These are phyloP conservation scores for Ophiostoma populinum DNA, from an alignment of 2,329 filamentous ascomycete species.

Conservation along the genomic window DNA sequence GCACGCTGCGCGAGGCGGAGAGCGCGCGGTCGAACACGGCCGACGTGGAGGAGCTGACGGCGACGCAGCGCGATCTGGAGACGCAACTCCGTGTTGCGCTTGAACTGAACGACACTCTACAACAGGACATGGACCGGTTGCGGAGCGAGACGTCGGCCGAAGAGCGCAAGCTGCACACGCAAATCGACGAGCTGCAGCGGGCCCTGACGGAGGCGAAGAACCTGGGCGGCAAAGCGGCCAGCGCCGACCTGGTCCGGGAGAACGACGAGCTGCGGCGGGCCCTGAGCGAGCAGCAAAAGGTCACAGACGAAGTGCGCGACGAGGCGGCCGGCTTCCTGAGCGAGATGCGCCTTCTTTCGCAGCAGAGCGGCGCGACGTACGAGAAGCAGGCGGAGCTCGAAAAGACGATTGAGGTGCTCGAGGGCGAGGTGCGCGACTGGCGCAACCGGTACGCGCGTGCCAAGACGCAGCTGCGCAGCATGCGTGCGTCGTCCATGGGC, in stretches of 20 bases:
- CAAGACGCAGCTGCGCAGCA: slow-evolving; percentile 69
- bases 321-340: slow-evolving; percentile 70
- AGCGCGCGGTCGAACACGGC: slow-evolving; percentile 32
- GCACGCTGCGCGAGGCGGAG: slow-evolving; percentile 39
- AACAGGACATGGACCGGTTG: slow-evolving; percentile 60
- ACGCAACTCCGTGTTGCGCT: slow-evolving; percentile 57
- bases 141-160: slow-evolving; percentile 49
- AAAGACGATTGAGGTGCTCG: slow-evolving; percentile 55
- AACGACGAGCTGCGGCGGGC: slow-evolving; percentile 51
- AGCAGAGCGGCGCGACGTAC: slow-evolving; percentile 60
- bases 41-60: slow-evolving; percentile 47
- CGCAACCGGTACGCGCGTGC: slow-evolving; percentile 73
- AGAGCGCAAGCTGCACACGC: slow-evolving; percentile 43
- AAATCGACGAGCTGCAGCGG: slow-evolving; percentile 38
- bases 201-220: slow-evolving; percentile 13
- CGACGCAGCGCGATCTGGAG: slow-evolving; percentile 50
- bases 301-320: slow-evolving; percentile 71
- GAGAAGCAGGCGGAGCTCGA: slow-evolving; percentile 70
- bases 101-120: slow-evolving; percentile 60
- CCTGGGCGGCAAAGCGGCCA: slow-evolving; percentile 17
- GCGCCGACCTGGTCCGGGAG: slow-evolving; percentile 44
- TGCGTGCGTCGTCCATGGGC: slow-evolving; percentile 67
- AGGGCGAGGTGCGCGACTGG: slow-evolving; percentile 78
- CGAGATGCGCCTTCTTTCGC: slow-evolving; percentile 78
- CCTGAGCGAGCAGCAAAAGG: slow-evolving; percentile 56